Evolutionary conservation across 192 early-diverging fungal genomes (phyloP), one percentile per base, ranked within the genome.

Genomic region (Mortierella antarctica): DNA sequence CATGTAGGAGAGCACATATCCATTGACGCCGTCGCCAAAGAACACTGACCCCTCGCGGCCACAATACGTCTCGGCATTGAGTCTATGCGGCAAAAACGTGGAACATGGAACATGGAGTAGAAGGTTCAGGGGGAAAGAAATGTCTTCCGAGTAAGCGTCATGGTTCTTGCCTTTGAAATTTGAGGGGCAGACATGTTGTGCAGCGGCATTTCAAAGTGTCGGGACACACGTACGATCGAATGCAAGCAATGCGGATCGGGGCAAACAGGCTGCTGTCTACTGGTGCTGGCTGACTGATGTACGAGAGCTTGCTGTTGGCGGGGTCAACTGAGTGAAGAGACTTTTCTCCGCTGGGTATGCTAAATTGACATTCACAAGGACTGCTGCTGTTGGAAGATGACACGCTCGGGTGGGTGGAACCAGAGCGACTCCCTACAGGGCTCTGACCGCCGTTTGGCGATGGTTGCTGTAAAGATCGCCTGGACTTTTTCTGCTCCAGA

Each of bases 1-100:
- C 85, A 91, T 91, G 71, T 92, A 92, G 31, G 85, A 87, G 67
- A 92, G 85, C n/a, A 89, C 89, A 84, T 90, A 90, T 21, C 90
- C 91, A 64, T 89, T 88, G 46, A 85, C 74, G 21, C 91, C 88
- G 65, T 92, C 90, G 31, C 91, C 91, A 89, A 92, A 91, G 65
- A 92, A 82, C 11, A 92, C 88, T 2, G 91, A 85, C 1, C 91
- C 91, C 61, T 92, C 91, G 50, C 86, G 74, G 14, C 91, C 89
- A 46, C 87, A 89, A 57, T 87, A 89, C 15, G 89, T 89, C 48
- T 92, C 91, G 49, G 84, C 79, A 62, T 88, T 92, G 39, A 92
- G 77, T 47, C 91, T 92, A 31, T 31, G 60, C 47, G 21, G 20
- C 49, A 57, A 44, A 56, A 45, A 14, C 10, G 39, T 13, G 53